phyloP scores from a whole-genome alignment of 1,139 yeast species.

The Lodderomyces beijingensis region DNA sequence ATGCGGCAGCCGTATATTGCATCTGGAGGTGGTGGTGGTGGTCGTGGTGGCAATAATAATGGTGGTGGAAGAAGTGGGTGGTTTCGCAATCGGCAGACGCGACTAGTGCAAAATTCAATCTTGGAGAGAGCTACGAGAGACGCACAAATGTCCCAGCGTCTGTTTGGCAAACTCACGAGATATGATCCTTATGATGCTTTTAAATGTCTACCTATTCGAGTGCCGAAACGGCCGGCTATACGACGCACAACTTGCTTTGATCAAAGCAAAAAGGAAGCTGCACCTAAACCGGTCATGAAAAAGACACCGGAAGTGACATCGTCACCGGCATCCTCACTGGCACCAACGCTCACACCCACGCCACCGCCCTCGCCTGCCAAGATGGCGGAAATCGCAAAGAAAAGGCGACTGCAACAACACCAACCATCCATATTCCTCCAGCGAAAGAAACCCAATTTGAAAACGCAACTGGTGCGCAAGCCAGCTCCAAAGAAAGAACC shows the following conservation, averaged over 20 bases:
- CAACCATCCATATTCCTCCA: conserved; percentile 23
- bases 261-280: conserved; percentile 2
- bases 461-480: background rate
- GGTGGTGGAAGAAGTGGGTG: no score
- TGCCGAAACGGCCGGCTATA: conserved; percentile 8
- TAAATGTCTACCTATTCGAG: conserved; percentile 8
- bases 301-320: no score
- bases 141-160: conserved; percentile 27
- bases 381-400: conserved; percentile 2
- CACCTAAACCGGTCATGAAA: conserved; percentile 3
- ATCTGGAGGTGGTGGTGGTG: conserved; percentile 2
- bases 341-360: conserved; percentile 1
- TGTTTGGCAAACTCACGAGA: conserved; percentile 21
- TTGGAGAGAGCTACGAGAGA: conserved; percentile 35
- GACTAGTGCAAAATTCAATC: conserved; percentile 22
- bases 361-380: conserved; percentile 4
- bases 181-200: conserved; percentile 28
- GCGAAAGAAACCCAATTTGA: conserved; percentile 8
- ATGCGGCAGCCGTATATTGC: conserved; percentile 11
- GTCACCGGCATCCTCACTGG: no score
- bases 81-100: conserved; percentile 1
- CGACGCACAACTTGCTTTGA: conserved; percentile 11
- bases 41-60: no score
- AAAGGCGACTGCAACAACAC: conserved; percentile 10
- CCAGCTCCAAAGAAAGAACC: conserved; percentile 10